A percentile compares a stretch with the other conserved stretches of the same genome.
Conservation (phyloP, 75 land plant species). For the Sequoiadendron giganteum region DNA sequence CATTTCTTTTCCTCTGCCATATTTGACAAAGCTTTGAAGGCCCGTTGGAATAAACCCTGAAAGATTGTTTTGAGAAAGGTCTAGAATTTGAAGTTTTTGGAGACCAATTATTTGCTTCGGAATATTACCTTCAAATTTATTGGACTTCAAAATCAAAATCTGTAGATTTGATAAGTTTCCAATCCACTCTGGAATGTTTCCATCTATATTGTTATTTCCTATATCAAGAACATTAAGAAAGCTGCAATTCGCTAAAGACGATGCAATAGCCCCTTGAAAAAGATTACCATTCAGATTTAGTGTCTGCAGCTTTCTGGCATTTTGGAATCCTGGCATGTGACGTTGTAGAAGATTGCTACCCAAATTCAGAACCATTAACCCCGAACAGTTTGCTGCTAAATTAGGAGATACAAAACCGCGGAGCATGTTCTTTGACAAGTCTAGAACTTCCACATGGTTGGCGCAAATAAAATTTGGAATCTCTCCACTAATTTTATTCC, state of each 20-base stretch:
- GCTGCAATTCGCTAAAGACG: slow-evolving; percentile 18
- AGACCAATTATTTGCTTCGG: slow-evolving; percentile 24
- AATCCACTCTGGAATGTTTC: slow-evolving; percentile 7
- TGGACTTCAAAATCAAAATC: slow-evolving; percentile 28
- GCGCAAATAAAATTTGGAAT: slow-evolving; percentile 22
- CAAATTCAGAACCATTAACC: neutral
- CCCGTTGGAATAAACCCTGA: slow-evolving; percentile 34
- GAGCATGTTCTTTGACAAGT: slow-evolving; percentile 35
- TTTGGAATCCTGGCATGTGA: neutral
- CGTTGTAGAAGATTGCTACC: neutral
- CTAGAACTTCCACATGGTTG: slow-evolving; percentile 14
- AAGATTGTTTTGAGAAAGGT: slow-evolving; percentile 60
- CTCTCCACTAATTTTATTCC: slow-evolving; percentile 40
- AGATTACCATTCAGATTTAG: slow-evolving; percentile 25
- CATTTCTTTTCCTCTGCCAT: too few relatives aligned
- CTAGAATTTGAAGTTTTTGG: slow-evolving; percentile 37
- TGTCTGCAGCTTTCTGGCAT: neutral
- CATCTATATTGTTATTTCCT: slow-evolving; percentile 23
- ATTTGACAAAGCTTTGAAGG: slow-evolving; percentile 21
- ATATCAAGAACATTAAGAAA: slow-evolving; percentile 25
- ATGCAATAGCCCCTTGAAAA: slow-evolving; percentile 28
- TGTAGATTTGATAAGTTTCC: neutral
- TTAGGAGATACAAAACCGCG: slow-evolving; percentile 24
- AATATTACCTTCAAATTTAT: slow-evolving; percentile 28
- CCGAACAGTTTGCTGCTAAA: neutral